Percentiles rank a stretch among this genome's conserved stretches.
These are phyloP conservation scores for Paramarasmius palmivorus DNA, from an alignment of 1,284 basidiomycete genomes.

Conservation along the genomic window DNA sequence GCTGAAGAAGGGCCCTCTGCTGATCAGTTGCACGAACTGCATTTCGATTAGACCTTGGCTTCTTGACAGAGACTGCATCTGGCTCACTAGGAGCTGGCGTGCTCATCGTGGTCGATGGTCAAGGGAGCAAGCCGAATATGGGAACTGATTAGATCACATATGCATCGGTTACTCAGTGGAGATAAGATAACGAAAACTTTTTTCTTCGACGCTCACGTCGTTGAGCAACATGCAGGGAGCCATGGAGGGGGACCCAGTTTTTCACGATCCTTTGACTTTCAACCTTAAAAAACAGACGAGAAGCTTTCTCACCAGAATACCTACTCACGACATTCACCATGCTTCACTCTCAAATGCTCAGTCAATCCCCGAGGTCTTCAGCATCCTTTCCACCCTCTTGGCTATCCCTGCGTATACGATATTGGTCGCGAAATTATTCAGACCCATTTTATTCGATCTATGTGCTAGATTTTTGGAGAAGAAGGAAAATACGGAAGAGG, in stretches of 20 bases:
- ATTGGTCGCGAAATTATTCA: conserved; percentile 55
- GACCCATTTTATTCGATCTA: conserved; percentile 71
- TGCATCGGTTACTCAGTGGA: not conserved
- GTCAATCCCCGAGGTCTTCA: conserved; percentile 39
- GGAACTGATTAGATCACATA: not conserved
- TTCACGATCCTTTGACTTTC: conserved; percentile 47
- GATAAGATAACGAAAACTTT: not conserved
- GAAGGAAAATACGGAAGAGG: conserved; percentile 46
- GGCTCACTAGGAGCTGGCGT: too few species aligned
- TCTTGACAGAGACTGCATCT: too few species aligned
- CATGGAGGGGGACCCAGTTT: not conserved
- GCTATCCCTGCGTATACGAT: conserved; percentile 54
- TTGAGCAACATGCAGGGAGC: not conserved
- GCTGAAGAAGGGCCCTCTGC: too few species aligned
- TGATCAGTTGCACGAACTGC: too few species aligned
- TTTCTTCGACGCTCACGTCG: not conserved
- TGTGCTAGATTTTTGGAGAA: conserved; percentile 69
- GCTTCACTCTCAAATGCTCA: conserved; percentile 34
- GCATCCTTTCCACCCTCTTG: conserved; percentile 51
- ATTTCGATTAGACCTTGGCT: too few species aligned
- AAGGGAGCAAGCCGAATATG: not conserved
- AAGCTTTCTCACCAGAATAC: conserved; percentile 41
- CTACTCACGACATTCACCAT: conserved; percentile 34
- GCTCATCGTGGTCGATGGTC: too few species aligned
- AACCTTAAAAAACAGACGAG: conserved; percentile 53